These are phyloP conservation scores for Shiraia sp. DNA, from an alignment of 2,329 filamentous ascomycete genomes.

Conservation along the genomic window DNA sequence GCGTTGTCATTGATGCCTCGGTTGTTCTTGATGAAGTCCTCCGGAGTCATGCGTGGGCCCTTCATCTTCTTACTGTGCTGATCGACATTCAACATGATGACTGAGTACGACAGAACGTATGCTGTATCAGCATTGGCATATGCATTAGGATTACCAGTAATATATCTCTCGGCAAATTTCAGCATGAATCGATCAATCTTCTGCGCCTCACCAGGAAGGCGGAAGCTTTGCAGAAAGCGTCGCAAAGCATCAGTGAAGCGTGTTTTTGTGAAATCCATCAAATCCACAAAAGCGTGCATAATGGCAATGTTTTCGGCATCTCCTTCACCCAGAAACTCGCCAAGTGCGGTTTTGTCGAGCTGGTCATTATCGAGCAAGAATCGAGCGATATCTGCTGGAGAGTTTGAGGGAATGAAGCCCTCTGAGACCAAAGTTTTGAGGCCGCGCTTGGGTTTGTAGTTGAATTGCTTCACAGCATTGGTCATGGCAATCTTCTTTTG, in stretches of 20 bases:
- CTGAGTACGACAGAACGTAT: slow-evolving; percentile 93
- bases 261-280: slow-evolving; percentile 89
- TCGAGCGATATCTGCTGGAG: slow-evolving; percentile 77
- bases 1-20: slow-evolving; percentile 96
- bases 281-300: slow-evolving; percentile 97
- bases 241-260: slow-evolving; percentile 92
- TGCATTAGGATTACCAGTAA: slow-evolving; percentile 91
- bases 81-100: slow-evolving; percentile 96
- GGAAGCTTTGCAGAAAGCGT: slow-evolving; percentile 91
- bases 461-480: slow-evolving; percentile 89
- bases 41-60: slow-evolving; percentile 83
- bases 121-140: slow-evolving; percentile 98
- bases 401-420: slow-evolving; percentile 82
- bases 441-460: slow-evolving; percentile 95
- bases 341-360: slow-evolving; percentile 88
- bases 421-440: slow-evolving; percentile 82
- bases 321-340: slow-evolving; percentile 92
- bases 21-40: slow-evolving; percentile 99
- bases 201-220: slow-evolving; percentile 91
- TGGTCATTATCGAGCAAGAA: slow-evolving; percentile 83
- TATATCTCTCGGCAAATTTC: slow-evolving; percentile 96
- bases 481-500: slow-evolving; percentile 89
- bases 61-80: slow-evolving; percentile 88
- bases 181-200: slow-evolving; percentile 99
- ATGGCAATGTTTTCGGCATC: slow-evolving; percentile 92